These are phyloP conservation scores for Schizopora paradoxa DNA, from an alignment of 1,284 basidiomycete species.

Conservation along the genomic window DNA sequence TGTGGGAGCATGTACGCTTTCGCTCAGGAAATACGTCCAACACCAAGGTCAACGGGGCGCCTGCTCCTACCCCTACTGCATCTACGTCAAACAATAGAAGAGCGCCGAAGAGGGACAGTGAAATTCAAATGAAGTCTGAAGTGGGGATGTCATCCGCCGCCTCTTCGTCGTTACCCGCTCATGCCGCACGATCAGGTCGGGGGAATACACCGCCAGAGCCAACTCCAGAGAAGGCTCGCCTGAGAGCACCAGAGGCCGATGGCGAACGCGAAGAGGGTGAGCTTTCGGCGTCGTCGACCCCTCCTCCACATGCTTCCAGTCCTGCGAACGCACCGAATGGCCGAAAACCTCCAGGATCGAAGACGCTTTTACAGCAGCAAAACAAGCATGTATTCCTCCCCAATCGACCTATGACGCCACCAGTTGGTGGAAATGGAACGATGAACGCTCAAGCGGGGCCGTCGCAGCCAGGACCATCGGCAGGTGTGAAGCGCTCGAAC, in stretches of 20 bases:
- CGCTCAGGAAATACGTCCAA: no score
- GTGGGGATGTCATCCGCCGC: slow-evolving; percentile 15
- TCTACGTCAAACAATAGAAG: slow-evolving; percentile 18
- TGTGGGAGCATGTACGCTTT: slow-evolving; percentile 44
- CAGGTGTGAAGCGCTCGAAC: no score
- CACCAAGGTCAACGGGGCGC: slow-evolving; percentile 18
- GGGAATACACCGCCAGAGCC: neutral
- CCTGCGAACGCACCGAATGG: slow-evolving; percentile 25
- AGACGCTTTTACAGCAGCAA: no score
- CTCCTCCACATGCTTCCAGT: slow-evolving; percentile 4
- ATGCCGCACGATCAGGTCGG: neutral
- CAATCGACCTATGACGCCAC: no score
- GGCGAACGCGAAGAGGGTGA: slow-evolving; percentile 17
- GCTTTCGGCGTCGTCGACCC: slow-evolving; percentile 15
- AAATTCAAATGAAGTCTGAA: slow-evolving; percentile 53
- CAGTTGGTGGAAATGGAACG: no score
- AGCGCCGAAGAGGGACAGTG: slow-evolving; percentile 30
- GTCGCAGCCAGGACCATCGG: no score
- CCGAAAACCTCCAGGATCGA: slow-evolving; percentile 3
- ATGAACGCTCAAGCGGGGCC: no score
- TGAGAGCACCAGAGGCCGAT: slow-evolving; percentile 5
- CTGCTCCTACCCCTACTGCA: slow-evolving; percentile 22
- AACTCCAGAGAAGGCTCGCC: neutral
- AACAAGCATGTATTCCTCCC: no score
- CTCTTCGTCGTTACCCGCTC: neutral